Conservation (phyloP, 257 asterid genomes). For the Solanum chaucha region DNA sequence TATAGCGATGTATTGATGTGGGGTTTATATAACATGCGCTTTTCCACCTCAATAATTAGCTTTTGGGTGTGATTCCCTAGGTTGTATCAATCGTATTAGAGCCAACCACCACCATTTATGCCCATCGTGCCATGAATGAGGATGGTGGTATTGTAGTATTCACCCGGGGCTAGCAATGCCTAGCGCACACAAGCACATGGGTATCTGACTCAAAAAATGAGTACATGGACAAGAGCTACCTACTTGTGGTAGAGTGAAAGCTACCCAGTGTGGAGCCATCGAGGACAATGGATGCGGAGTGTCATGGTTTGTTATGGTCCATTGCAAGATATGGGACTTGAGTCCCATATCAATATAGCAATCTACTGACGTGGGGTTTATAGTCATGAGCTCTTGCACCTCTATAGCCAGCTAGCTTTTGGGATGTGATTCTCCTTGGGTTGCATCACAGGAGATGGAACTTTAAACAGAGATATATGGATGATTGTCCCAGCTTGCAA, state of each 20-base stretch:
- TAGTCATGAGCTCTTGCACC: neutral
- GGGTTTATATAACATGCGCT: neutral
- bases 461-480: neutral
- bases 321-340: neutral
- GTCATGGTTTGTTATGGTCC: neutral
- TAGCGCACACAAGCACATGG: too few relatives aligned
- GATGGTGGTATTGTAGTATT: neutral
- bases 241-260: neutral
- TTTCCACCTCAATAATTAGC: neutral
- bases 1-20: neutral
- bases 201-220: too few relatives aligned
- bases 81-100: neutral
- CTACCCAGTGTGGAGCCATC: neutral
- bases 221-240: neutral
- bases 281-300: neutral
- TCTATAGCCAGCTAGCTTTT: neutral
- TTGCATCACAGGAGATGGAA: neutral
- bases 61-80: neutral
- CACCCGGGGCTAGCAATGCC: neutral
- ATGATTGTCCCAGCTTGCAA: neutral
- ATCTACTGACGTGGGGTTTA: neutral
- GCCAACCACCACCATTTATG: neutral
- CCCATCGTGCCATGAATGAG: neutral
- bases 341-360: neutral
- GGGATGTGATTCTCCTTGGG: neutral